A percentile compares a stretch with the other conserved stretches of the same genome.
Evolutionary conservation across 495 filamentous ascomycete species (phyloP).

Genomic region (Pseudevernia furfuracea): DNA sequence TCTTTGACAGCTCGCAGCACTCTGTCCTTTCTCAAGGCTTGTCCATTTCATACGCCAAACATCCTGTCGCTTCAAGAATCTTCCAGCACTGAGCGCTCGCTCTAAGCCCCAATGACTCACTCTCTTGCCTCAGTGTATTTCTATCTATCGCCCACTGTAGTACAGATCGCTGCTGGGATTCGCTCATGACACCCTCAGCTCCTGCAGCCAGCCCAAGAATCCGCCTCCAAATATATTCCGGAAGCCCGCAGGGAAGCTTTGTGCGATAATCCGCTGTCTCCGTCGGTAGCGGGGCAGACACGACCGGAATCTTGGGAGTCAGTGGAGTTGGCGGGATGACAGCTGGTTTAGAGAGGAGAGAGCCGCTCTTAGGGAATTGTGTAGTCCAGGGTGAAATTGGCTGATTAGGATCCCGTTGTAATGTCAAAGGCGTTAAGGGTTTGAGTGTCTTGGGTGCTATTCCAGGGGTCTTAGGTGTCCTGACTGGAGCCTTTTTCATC

Average conservation of each 20-base stretch:
- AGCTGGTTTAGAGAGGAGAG: conserved; percentile 5
- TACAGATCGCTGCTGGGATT: conserved; percentile 31
- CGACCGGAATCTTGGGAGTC: not conserved
- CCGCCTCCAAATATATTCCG: conserved; percentile 30
- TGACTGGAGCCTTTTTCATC: conserved; percentile 19
- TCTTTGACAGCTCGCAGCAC: not conserved
- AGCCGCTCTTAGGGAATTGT: conserved; percentile 15
- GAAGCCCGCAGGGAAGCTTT: conserved; percentile 25
- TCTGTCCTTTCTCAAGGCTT: not conserved
- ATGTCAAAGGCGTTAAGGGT: conserved; percentile 15
- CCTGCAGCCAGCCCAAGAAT: conserved; percentile 33
- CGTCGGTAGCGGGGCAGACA: not conserved
- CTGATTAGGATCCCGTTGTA: conserved; percentile 18
- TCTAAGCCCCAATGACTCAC: conserved; percentile 28
- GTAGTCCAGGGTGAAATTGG: conserved; percentile 22
- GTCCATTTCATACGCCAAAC: conserved; percentile 32
- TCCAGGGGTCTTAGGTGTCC: conserved; percentile 14
- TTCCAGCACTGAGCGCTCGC: conserved; percentile 31
- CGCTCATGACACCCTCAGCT: conserved; percentile 32
- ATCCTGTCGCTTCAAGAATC: conserved; percentile 32
- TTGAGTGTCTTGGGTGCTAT: conserved; percentile 4
- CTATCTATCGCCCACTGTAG: conserved; percentile 29
- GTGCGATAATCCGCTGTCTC: conserved; percentile 15
- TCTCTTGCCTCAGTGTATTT: conserved; percentile 28
- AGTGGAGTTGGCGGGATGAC: not conserved